Evolutionary conservation across 2,329 filamentous ascomycete species (phyloP), one percentile per base, ranked within the genome.

Genomic region (Diaporthe capsici): DNA sequence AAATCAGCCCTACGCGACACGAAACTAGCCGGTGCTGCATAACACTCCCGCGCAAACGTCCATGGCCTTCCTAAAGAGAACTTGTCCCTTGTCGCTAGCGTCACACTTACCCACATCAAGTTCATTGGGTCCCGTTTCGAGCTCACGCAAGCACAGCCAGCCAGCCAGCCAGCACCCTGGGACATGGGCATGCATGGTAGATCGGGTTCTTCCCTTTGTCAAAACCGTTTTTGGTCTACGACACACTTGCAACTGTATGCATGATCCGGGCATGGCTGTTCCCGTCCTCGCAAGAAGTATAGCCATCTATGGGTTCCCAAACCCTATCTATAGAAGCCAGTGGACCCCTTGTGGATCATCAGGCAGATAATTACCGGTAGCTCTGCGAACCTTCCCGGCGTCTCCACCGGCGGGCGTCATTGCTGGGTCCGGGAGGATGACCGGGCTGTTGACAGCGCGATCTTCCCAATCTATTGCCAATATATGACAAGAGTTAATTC

Each of bases 1-100:
- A 22, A 37, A 53, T 68, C 63, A 68, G 63, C 63, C 63, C 47
- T 68, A 68, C 31, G 42, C 44, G 63, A 53, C 63, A 51, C 63
- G 8, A 49, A 34, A 51, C 31, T 39, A 25, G 31, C 31, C 2
- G 20, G 13, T 25, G 8, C 20, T 53, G 63, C 47, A 39, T 68
- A 13, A 53, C 44, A 7, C 44, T 9, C 47, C 15, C 47, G 15
- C 28, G 39, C 22, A 28, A 22, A 68, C 31, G 44, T 51, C 63
- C 47, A 53, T 68, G 63, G 44, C 44, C 20, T 68, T 68, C 63
- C 63, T 51, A 68, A 53, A 39, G 7, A 51, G 44, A 39, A 22
- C 63, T 20, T 39, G 13, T 31, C 20, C 63, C 20, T 31, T 31
- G 12, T 51, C 44, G 63, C 63, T 68, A 51, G 63, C 44, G 44